Conservation (phyloP, 441 rosid species). For the Macaranga tanarius region DNA sequence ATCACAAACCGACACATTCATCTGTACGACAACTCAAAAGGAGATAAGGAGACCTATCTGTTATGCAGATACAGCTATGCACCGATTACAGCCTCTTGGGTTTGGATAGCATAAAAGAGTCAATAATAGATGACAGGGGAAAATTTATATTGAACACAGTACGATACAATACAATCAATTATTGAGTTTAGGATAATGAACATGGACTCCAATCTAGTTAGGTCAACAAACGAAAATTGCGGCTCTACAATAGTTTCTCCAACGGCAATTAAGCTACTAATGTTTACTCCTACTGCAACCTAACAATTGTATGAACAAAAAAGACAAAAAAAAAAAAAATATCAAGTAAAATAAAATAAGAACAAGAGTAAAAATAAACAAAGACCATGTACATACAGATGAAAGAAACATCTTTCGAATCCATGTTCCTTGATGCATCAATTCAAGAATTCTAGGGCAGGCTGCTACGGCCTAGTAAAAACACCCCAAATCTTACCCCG, state of each 20-base stretch:
- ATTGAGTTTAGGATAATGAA: slow-evolving; percentile 25
- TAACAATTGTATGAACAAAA: slow-evolving; percentile 48
- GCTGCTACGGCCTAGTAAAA: slow-evolving; percentile 51
- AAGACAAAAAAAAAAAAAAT: slow-evolving; percentile 23
- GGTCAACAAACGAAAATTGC: slow-evolving; percentile 39
- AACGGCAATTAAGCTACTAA: slow-evolving; percentile 31
- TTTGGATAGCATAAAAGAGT: not conserved
- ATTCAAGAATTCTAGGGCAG: slow-evolving; percentile 10
- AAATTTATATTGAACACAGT: not conserved
- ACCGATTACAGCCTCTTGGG: not conserved
- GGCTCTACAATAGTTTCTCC: slow-evolving; percentile 41
- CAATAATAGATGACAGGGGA: slow-evolving; percentile 5
- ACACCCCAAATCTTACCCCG: slow-evolving; percentile 81
- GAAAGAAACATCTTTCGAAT: slow-evolving; percentile 19
- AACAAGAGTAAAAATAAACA: slow-evolving; percentile 26
- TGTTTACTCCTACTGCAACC: slow-evolving; percentile 38
- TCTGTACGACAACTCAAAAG: not conserved
- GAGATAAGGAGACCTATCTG: not conserved
- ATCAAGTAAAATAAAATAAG: not conserved
- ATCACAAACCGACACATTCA: not conserved
- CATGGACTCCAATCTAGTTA: slow-evolving; percentile 34
- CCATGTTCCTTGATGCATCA: not conserved
- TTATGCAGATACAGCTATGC: not conserved
- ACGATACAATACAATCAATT: slow-evolving; percentile 14
- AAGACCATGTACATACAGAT: slow-evolving; percentile 43